Evolutionary conservation across 2,329 filamentous ascomycete genomes (phyloP).

Genomic region (Plectosphaerella sp.): DNA sequence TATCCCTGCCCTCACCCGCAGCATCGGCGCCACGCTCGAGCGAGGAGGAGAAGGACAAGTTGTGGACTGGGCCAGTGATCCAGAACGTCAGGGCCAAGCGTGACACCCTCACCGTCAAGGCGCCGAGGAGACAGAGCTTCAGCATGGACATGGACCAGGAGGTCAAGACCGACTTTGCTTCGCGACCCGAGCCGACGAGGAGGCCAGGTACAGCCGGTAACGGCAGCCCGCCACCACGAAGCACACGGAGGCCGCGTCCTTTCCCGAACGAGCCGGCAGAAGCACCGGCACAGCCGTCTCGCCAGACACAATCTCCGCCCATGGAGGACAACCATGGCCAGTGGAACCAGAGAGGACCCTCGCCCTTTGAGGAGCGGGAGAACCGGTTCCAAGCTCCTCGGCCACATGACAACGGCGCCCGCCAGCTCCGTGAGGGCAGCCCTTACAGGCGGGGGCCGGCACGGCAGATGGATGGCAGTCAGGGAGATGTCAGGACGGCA

Average conservation of each 20-base stretch:
- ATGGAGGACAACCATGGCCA: not conserved
- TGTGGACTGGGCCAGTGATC: slow-evolving; percentile 34
- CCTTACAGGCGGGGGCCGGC: not conserved
- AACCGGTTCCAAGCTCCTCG: slow-evolving; percentile 3
- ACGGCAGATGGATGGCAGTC: not conserved
- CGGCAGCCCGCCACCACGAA: slow-evolving; percentile 9
- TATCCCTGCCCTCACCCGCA: slow-evolving; percentile 37
- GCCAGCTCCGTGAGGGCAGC: not conserved
- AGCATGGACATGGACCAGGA: slow-evolving; percentile 38
- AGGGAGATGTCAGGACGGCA: not conserved
- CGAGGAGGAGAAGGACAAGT: slow-evolving; percentile 34
- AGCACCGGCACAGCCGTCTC: not conserved
- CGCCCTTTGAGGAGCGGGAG: not conserved
- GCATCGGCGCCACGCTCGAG: slow-evolving; percentile 32
- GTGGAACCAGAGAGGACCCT: not conserved
- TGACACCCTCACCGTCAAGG: slow-evolving; percentile 43
- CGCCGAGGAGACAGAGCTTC: slow-evolving; percentile 41
- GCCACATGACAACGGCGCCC: slow-evolving; percentile 6
- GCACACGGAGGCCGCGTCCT: slow-evolving; percentile 8
- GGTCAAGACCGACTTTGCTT: no score
- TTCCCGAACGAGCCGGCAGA: not conserved
- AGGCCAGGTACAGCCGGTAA: not conserved
- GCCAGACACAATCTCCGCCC: not conserved
- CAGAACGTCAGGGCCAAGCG: slow-evolving; percentile 44
- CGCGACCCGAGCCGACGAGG: not conserved